Evolutionary conservation across 1,284 basidiomycete genomes (phyloP).

Genomic region (Fomitopsis betulina): DNA sequence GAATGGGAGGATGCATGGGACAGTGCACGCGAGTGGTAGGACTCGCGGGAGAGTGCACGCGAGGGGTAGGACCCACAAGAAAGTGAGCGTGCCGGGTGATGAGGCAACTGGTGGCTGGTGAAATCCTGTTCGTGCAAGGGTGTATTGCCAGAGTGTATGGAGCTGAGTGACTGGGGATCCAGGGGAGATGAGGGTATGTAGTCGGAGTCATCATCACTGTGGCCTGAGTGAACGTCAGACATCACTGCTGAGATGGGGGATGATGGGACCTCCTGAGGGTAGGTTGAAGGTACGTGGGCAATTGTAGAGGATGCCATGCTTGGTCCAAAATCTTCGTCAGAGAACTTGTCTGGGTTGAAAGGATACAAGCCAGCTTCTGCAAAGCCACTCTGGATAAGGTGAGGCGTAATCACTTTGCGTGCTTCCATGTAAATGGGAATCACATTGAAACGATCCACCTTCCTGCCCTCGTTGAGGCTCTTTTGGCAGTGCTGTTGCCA

Average conservation of each 20-base stretch:
- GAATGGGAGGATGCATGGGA: too few relatives aligned
- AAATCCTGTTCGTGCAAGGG: too few relatives aligned
- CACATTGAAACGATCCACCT: constrained; percentile 4
- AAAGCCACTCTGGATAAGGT: constrained; percentile 10
- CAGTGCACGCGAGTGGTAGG: too few relatives aligned
- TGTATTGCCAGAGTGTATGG: too few relatives aligned
- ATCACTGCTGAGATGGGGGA: background rate
- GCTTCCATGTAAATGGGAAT: constrained; percentile 12
- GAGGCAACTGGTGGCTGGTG: too few relatives aligned
- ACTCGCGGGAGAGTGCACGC: too few relatives aligned
- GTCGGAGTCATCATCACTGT: background rate
- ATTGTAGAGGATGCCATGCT: background rate
- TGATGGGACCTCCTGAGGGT: background rate
- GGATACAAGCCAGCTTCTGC: constrained; percentile 9
- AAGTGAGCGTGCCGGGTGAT: too few relatives aligned
- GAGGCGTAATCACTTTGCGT: constrained; percentile 4
- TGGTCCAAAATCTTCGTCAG: constrained; percentile 8
- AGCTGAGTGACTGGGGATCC: too few relatives aligned
- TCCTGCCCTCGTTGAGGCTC: background rate
- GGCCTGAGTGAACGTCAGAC: background rate
- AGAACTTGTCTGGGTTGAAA: constrained; percentile 12
- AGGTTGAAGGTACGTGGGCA: constrained; percentile 4
- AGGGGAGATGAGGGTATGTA: too few relatives aligned
- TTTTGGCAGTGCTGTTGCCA: background rate
- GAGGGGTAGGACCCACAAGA: too few relatives aligned